Base-by-base conservation (phyloP, 1,284 basidiomycete genomes). In the Caloboletus inedulis region DNA sequence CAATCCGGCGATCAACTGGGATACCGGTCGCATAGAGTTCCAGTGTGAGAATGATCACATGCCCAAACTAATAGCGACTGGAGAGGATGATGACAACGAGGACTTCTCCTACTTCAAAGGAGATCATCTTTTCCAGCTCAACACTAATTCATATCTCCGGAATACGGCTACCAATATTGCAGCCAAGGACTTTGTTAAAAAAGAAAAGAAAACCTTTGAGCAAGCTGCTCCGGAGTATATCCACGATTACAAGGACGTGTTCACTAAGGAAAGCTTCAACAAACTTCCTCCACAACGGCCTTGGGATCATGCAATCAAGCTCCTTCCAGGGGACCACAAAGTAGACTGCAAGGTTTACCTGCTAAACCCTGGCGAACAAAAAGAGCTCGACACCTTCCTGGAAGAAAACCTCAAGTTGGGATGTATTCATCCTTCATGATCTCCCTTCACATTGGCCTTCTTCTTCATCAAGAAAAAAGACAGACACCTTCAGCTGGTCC, bases 401-500 rank as follows among this genome's bases (percentile, higher is more conserved):
- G 0, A 21, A 3, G 36, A 37, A 12, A 36, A 36, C 5, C 35
- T 36, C 5, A 4, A 19, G 4, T 19, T 9, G 2, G 18, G 35
- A 7, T 9, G 7, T 3, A 37, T 37, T 4, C 3, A 4, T 1
- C 18, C 36, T 4, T 37, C 12, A 1, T 21, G 21, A 7, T 37
- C 19, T 1, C 36, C 36, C 7, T 36, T 36, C 1, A 1, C 35
- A 1, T 36, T n/a, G 1, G 9, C n/a, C 8, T 36, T 36, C n/a
- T 36, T 36, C 18, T 36, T 36, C 7, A 18, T 36, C 9, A 36
- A 36, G 8, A 36, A 36, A 7, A 36, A 36, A 9, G 35, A 36
- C 10, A 4, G 35, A 1, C 4, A 7, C 0, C n/a, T 36, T 3
- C 3, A 4, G 0, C 35, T 5, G 0, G 8, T 36, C 3, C 29